Conservation (phyloP, 2,329 filamentous ascomycete genomes). For the Fusarium falciforme region DNA sequence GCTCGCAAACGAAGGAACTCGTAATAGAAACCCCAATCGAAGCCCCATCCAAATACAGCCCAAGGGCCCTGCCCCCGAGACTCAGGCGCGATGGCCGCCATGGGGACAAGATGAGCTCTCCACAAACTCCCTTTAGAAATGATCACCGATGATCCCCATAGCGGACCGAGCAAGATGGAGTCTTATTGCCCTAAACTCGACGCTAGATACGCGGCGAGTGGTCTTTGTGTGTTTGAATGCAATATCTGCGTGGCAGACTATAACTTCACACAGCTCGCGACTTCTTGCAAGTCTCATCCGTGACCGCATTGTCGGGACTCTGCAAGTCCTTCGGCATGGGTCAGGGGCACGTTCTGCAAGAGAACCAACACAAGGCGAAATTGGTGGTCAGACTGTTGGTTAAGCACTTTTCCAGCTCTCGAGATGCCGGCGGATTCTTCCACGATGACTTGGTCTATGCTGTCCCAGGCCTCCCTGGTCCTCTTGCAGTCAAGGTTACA, state of each 20-base stretch:
- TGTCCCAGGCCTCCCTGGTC: neutral
- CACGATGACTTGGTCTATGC: neutral
- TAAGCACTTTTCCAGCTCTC: neutral
- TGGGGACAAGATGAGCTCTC: constrained; percentile 2
- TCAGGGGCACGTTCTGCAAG: neutral
- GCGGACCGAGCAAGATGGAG: constrained; percentile 1
- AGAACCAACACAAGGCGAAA: constrained; percentile 7
- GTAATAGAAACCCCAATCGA: constrained; percentile 1
- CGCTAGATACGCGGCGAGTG: neutral
- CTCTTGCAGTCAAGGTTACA: neutral
- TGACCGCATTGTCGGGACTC: neutral
- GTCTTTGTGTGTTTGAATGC: neutral
- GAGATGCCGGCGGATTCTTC: neutral
- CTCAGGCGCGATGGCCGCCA: neutral
- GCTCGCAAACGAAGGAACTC: neutral
- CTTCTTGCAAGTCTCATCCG: neutral
- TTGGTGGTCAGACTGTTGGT: constrained; percentile 5
- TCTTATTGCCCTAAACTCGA: neutral
- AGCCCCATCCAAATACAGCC: neutral
- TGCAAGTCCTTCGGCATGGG: neutral
- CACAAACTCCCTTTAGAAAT: neutral
- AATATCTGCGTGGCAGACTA: neutral
- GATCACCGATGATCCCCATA: constrained; percentile 6
- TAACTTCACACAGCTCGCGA: neutral
- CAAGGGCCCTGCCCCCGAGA: neutral